These are phyloP conservation scores for Boletus rubroflammeus DNA, from an alignment of 768 basidiomycete genomes.

Conservation along the genomic window DNA sequence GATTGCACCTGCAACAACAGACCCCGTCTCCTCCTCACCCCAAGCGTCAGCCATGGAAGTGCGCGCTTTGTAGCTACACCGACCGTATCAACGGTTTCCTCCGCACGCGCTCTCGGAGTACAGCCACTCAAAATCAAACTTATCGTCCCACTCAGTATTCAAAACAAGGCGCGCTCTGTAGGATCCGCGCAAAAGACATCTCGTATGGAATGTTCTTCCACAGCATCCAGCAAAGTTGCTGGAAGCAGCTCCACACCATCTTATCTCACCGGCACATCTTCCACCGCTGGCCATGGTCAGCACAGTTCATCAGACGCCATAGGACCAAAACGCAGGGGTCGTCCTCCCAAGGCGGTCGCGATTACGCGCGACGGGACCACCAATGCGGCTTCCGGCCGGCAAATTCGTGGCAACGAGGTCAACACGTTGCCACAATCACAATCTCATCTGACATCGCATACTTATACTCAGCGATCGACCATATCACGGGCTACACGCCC, in stretches of 20 bases:
- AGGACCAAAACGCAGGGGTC: conserved; percentile 48
- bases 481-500: conserved; percentile 25
- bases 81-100: conserved; percentile 35
- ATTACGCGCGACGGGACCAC: conserved; percentile 30
- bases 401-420: conserved; percentile 31
- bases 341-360: conserved; percentile 49
- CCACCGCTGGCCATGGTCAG: conserved; percentile 29
- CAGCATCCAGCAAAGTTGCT: conserved; percentile 41
- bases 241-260: conserved; percentile 16
- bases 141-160: conserved; percentile 55
- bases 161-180: conserved; percentile 39
- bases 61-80: conserved; percentile 38
- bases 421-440: conserved; percentile 35
- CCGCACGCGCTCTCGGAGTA: conserved; percentile 27
- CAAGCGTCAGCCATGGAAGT: conserved; percentile 31
- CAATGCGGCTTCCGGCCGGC: conserved; percentile 18
- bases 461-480: conserved; percentile 18
- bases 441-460: conserved; percentile 32
- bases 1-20: conserved; percentile 75
- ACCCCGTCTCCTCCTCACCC: conserved; percentile 32
- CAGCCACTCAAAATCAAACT: conserved; percentile 67
- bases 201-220: conserved; percentile 21
- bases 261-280: conserved; percentile 15
- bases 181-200: conserved; percentile 30
- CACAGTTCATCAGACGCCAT: conserved; percentile 11